Evolutionary conservation across 1,139 yeast species (phyloP).

Genomic region (Geotrichum aggregatum): DNA sequence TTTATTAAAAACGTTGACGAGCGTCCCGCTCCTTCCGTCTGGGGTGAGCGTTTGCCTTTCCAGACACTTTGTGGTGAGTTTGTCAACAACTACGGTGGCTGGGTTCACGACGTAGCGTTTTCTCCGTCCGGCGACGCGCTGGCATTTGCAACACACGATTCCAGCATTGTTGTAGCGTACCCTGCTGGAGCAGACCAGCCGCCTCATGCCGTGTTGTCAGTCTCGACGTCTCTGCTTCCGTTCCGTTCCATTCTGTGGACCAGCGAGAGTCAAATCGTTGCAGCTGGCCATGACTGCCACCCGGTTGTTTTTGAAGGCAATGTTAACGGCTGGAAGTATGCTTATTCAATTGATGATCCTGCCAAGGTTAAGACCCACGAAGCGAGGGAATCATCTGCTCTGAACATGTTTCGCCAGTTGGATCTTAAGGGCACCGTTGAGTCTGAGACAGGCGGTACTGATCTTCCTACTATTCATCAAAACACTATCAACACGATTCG

Average conservation of each 20-base stretch:
- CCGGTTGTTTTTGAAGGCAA: constrained; percentile 79
- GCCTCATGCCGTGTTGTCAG: constrained; percentile 44
- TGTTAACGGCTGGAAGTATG: constrained; percentile 62
- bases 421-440: constrained; percentile 83
- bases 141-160: constrained; percentile 78
- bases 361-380: constrained; percentile 47
- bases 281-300: constrained; percentile 91
- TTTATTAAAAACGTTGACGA: constrained; percentile 84
- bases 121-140: constrained; percentile 73
- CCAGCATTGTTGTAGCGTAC: constrained; percentile 69
- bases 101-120: constrained; percentile 91
- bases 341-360: constrained; percentile 62
- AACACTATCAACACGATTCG: constrained; percentile 76
- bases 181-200: constrained; percentile 68
- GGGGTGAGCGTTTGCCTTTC: constrained; percentile 97
- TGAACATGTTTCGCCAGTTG: constrained; percentile 92
- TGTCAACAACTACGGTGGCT: constrained; percentile 71
- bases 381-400: constrained; percentile 72
- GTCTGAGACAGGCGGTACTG: constrained; percentile 48
- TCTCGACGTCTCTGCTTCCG: constrained; percentile 76
- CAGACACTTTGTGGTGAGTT: constrained; percentile 88
- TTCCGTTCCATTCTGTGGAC: constrained; percentile 71
- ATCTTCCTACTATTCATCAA: constrained; percentile 78
- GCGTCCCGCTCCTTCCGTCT: constrained; percentile 73
- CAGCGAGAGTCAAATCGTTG: constrained; percentile 61